Conservation (phyloP, 2,329 filamentous ascomycete species). For the Ceratocystiopsis sp. region DNA sequence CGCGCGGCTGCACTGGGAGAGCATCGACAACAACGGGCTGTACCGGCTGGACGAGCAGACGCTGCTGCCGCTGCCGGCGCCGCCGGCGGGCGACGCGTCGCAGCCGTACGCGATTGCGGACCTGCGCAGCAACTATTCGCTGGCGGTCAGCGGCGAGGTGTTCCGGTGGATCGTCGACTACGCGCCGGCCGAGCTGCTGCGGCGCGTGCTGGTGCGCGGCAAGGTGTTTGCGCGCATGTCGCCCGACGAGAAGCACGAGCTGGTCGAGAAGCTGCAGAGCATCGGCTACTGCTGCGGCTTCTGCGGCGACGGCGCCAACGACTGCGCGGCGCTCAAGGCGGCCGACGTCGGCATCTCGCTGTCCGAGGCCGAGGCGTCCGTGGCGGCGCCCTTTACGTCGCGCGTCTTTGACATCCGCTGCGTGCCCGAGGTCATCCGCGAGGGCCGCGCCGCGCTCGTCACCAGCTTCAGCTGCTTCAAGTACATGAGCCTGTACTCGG, state of each 20-base stretch:
- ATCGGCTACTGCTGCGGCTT: constrained; percentile 93
- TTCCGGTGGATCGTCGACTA: constrained; percentile 96
- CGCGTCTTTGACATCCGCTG: constrained; percentile 92
- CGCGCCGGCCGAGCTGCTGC: constrained; percentile 62
- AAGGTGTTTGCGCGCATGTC: constrained; percentile 98
- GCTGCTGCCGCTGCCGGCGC: constrained; percentile 37
- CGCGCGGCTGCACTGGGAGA: constrained; percentile 72
- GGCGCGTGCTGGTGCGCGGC: constrained; percentile 77
- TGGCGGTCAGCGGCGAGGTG: constrained; percentile 82
- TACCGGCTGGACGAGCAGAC: constrained; percentile 66
- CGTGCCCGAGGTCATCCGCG: constrained; percentile 81
- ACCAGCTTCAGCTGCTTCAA: constrained; percentile 99
- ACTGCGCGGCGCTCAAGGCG: constrained; percentile 91
- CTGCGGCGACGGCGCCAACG: constrained; percentile 93
- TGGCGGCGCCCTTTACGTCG: constrained; percentile 95
- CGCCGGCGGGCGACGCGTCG: constrained; percentile 59
- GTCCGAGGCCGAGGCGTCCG: constrained; percentile 91
- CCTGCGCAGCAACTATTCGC: constrained; percentile 57
- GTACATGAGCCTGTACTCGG: constrained; percentile 97
- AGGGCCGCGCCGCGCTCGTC: constrained; percentile 87
- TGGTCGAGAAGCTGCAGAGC: constrained; percentile 91
- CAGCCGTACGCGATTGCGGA: constrained; percentile 73
- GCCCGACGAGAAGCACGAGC: constrained; percentile 93
- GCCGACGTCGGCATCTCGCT: constrained; percentile 95
- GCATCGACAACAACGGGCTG: constrained; percentile 74